These are phyloP conservation scores for Mychonastes homosphaera DNA, from an alignment of 139 green algal genomes.

Conservation along the genomic window DNA sequence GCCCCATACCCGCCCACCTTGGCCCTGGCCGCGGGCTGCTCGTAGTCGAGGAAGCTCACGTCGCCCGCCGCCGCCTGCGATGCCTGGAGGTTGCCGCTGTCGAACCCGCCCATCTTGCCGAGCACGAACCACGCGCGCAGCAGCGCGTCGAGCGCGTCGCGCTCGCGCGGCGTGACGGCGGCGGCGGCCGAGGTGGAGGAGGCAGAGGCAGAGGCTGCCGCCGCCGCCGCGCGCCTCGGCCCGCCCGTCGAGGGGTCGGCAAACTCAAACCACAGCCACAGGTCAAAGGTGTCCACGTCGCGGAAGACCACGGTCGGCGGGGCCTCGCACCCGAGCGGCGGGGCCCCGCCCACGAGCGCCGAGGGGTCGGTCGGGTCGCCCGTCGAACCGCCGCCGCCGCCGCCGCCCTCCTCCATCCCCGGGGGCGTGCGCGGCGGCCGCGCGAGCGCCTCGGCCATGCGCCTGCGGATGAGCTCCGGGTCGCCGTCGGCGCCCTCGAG, in stretches of 20 bases:
- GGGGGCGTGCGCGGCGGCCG: not conserved
- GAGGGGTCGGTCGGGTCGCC: too few relatives aligned
- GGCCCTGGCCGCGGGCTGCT: too few relatives aligned
- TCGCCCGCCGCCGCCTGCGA: not conserved
- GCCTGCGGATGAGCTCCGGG: slow-evolving; percentile 29
- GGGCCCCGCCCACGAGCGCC: too few relatives aligned
- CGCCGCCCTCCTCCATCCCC: slow-evolving; percentile 18
- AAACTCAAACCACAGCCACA: slow-evolving; percentile 36
- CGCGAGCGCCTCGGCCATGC: not conserved
- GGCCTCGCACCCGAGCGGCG: slow-evolving; percentile 11
- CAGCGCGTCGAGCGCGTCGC: slow-evolving; percentile 49
- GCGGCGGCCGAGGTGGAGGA: not conserved
- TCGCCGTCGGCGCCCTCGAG: slow-evolving; percentile 38
- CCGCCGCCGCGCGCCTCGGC: not conserved
- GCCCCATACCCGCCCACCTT: slow-evolving; percentile 19
- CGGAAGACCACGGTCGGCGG: slow-evolving; percentile 38
- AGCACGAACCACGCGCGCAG: slow-evolving; percentile 76
- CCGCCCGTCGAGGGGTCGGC: not conserved
- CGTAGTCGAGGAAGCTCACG: slow-evolving; percentile 50
- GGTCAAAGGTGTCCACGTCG: slow-evolving; percentile 47
- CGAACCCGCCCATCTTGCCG: slow-evolving; percentile 77
- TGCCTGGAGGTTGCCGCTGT: slow-evolving; percentile 72
- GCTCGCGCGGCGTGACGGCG: slow-evolving; percentile 23
- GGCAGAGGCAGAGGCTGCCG: not conserved
- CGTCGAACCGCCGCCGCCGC: not conserved